Conservation (phyloP, 345 rosid species). For the Populus euphratica region DNA sequence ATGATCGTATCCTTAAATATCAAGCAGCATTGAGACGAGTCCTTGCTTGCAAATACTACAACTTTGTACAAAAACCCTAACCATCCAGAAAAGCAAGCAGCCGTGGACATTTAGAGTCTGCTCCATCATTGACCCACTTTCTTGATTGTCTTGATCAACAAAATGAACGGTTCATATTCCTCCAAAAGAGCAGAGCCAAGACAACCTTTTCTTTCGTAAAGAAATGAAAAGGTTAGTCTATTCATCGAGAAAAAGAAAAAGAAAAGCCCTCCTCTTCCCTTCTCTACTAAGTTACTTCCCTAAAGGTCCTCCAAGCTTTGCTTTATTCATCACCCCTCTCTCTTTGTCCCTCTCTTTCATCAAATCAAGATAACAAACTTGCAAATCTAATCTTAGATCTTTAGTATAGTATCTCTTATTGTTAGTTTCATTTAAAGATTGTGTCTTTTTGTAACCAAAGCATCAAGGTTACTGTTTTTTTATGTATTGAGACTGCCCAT, state of each 20-base stretch:
- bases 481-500: slow-evolving; percentile 6
- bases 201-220: background rate
- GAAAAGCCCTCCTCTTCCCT: slow-evolving; percentile 15
- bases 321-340: background rate
- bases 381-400: slow-evolving; percentile 5
- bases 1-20: background rate
- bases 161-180: slow-evolving; percentile 13
- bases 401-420: background rate
- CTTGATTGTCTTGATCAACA: background rate
- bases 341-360: background rate
- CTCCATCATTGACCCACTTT: background rate
- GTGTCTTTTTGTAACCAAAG: slow-evolving; percentile 1
- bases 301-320: background rate
- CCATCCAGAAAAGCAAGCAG: background rate
- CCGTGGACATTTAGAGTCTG: background rate
- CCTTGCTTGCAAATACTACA: background rate
- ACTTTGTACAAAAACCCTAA: background rate
- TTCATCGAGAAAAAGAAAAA: background rate
- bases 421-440: slow-evolving; percentile 7
- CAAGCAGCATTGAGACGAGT: background rate
- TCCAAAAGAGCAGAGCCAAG: background rate
- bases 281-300: slow-evolving; percentile 10
- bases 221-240: background rate
- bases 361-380: slow-evolving; percentile 10
- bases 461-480: background rate